Conservation (phyloP, 495 filamentous ascomycete species). For the Penicillium herquei region DNA sequence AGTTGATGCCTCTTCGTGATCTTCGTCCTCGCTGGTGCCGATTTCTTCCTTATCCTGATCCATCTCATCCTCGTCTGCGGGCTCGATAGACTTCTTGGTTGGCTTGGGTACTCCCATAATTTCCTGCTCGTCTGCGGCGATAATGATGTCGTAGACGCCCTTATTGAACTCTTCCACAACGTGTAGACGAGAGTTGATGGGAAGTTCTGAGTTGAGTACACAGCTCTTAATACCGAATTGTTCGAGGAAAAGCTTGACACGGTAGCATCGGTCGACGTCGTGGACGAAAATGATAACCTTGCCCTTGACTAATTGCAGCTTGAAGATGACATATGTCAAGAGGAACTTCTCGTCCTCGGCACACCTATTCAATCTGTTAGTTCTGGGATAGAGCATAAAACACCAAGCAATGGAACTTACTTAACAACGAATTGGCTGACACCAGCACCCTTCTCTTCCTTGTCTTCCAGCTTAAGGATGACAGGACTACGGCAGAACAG, state of each 20-base stretch:
- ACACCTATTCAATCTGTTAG: constrained; percentile 53
- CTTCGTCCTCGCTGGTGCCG: constrained; percentile 36
- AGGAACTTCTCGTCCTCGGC: constrained; percentile 97
- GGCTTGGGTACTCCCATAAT: constrained; percentile 60
- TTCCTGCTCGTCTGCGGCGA: constrained; percentile 92
- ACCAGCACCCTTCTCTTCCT: constrained; percentile 66
- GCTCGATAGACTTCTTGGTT: constrained; percentile 27
- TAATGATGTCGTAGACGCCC: constrained; percentile 93
- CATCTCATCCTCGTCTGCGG: constrained; percentile 10
- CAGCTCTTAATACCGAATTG: constrained; percentile 94
- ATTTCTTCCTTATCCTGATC: constrained; percentile 26
- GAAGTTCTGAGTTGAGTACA: constrained; percentile 91
- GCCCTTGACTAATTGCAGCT: constrained; percentile 89
- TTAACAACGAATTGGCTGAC: constrained; percentile 85
- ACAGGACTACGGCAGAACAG: constrained; percentile 83
- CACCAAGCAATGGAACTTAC: constrained; percentile 35
- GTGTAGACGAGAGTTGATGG: constrained; percentile 88
- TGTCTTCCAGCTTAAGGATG: constrained; percentile 72
- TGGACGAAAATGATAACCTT: constrained; percentile 93
- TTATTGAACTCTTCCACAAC: constrained; percentile 97
- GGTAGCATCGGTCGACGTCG: constrained; percentile 90
- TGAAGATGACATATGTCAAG: constrained; percentile 89
- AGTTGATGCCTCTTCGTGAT: constrained; percentile 19
- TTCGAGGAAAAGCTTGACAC: constrained; percentile 92
- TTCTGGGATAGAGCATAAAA: neutral